phyloP scores from a whole-genome alignment of 2,329 filamentous ascomycete genomes.

The Fusarium citri region DNA sequence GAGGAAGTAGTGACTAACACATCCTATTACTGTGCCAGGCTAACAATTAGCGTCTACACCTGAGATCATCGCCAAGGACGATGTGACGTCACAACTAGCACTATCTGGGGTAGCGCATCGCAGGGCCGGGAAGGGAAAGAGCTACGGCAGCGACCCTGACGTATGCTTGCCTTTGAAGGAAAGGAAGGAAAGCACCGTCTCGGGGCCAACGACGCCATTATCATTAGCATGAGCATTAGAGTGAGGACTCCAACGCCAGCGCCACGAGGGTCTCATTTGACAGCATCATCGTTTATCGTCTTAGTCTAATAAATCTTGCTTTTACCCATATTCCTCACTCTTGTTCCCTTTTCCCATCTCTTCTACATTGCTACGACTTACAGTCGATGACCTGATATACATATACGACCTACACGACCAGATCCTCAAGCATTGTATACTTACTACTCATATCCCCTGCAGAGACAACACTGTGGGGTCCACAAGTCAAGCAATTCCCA shows the following conservation, averaged over 20 bases:
- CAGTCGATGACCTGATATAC: constrained; percentile 3
- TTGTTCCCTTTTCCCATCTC: not conserved
- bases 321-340: constrained; percentile 13
- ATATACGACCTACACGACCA: constrained; percentile 15
- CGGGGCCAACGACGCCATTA: constrained; percentile 35
- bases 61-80: constrained; percentile 41
- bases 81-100: constrained; percentile 43
- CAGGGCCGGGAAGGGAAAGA: constrained; percentile 31
- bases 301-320: constrained; percentile 41
- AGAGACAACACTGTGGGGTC: constrained; percentile 18
- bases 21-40: constrained; percentile 13
- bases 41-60: constrained; percentile 27
- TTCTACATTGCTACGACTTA: constrained; percentile 6
- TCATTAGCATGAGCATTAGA: constrained; percentile 2
- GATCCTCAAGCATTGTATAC: not conserved
- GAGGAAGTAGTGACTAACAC: not conserved
- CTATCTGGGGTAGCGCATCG: constrained; percentile 42
- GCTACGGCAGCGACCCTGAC: constrained; percentile 39
- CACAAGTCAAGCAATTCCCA: constrained; percentile 29
- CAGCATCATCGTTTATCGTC: constrained; percentile 36
- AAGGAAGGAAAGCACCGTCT: constrained; percentile 35
- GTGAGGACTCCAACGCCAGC: constrained; percentile 20
- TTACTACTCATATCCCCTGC: constrained; percentile 14
- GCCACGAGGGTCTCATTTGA: constrained; percentile 31
- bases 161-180: constrained; percentile 26